Evolutionary conservation across 129 eudicot genomes (phyloP), one percentile per base, ranked within the genome.

Genomic region (Helichrysum umbraculigerum): DNA sequence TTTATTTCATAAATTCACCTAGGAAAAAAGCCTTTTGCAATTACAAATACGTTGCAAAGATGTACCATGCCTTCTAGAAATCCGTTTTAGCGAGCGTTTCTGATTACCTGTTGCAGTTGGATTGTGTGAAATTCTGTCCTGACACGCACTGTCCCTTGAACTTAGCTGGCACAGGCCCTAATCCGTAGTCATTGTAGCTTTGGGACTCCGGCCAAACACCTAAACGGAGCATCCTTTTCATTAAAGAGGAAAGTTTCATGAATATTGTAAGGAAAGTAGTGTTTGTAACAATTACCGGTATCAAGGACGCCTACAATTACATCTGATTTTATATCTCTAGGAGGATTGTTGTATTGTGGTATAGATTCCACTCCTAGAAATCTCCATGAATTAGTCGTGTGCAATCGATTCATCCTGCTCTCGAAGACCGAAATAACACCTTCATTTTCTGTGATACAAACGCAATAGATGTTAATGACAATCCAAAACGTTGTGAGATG

Each of bases 171-270:
- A 82, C 81, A 12, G 90, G 90, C n/a, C 84, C 87, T 39, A 90
- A 65, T 59, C 96, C 92, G 4, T 83, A 80, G 61, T 85, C 90
- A 33, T 80, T 61, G 71, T 77, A 90, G 89, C 96, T 87, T 78
- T 82, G 71, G 14, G 96, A 90, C 75, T 90, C 96, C 14, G 96
- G 92, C 96, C 96, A 90, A 37, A 90, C 69, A 14, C 92, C 92
- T 87, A 77, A 67, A 52, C 28, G 3, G 51, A 44, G 51, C 51
- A 78, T 65, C 10, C 57, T 50, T 21, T 7, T 72, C 4, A 21
- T 39, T 56, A 34, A 33, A n/a, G 14, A 66, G 14, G 50, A 33
- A 44, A 3, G 37, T 17, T 66, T 34, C 33, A 1, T 61, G 35
- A 61, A 20, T 28, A n/a, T 54, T 65, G 34, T 16, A 44, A 60